Base-by-base conservation (phyloP, 352 stramenopile species). In the Globisporangium solare region DNA sequence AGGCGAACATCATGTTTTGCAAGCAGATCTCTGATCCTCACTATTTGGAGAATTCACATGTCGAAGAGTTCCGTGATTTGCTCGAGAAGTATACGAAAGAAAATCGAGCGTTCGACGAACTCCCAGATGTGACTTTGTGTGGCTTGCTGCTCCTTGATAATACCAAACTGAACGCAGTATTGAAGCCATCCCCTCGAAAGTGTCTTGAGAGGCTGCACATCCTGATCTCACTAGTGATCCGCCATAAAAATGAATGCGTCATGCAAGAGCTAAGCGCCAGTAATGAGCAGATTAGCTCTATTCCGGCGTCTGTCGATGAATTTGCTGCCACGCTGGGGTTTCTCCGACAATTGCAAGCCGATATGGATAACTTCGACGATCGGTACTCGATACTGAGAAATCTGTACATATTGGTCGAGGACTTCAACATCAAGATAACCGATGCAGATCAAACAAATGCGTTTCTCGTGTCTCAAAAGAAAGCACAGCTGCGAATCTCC, bases 401-500 rank as follows among this genome's bases (percentile, higher is more conserved):
- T 31, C 53, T 92, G 39, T 89, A 81, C 54, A 63, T 74, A 20
- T 56, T 92, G 5, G 66, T 88, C 3, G 83, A 92, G 63, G 83
- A 91, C 15, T 92, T 79, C 52, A 60, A 60, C 11, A 70, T 92
- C 31, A 85, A 85, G 51, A 64, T 89, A 47, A 78, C 68, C 0
- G 83, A 92, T 54, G 60, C 66, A 0, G 83, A 92, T 31, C 78
- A 89, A 54, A 85, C 83, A 48, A 89, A 89, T 41, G 74, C 76
- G 13, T 89, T 91, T 55, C 49, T 91, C 41, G 59, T 91, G 2
- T 84, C 83, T 0, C 83, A 92, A 40, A 88, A 88, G 60, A 73
- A 66, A n/a, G 66, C 78, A 2, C 83, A 91, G 54, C 58, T 92
- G 27, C 84, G 80, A 41, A 82, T 79, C 3, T 91, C 83, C 2